Conservation (phyloP, 345 rosid genomes). For the Eucalyptus polyanthemos region DNA sequence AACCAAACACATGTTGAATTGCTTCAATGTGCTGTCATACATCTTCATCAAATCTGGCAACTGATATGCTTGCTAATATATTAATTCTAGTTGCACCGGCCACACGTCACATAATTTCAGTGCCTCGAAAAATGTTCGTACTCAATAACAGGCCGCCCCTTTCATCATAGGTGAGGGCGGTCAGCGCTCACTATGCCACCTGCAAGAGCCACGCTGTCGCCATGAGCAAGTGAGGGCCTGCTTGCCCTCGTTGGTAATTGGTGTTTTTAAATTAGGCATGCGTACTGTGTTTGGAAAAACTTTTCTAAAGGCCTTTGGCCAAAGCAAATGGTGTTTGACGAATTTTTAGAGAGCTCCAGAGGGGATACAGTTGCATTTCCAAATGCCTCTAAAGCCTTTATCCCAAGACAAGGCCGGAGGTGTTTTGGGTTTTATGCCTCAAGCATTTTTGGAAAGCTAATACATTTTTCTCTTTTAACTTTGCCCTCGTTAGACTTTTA, state of each 20-base stretch:
- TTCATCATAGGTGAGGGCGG: not conserved
- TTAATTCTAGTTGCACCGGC: not conserved
- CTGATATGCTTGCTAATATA: not conserved
- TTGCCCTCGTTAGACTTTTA: not conserved
- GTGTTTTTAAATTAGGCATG: not conserved
- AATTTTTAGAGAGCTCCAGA: not conserved
- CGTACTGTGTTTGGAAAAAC: not conserved
- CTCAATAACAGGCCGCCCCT: not conserved
- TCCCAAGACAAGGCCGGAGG: not conserved
- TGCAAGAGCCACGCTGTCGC: not conserved
- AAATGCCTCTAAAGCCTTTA: not conserved
- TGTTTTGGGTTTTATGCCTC: not conserved
- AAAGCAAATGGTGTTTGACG: not conserved
- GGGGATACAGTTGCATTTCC: not conserved
- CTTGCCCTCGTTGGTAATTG: not conserved
- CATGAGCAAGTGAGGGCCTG: not conserved
- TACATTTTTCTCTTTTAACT: not conserved
- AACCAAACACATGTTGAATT: not conserved
- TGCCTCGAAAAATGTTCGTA: not conserved
- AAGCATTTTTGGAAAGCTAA: not conserved
- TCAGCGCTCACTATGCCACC: not conserved
- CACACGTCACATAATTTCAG: not conserved
- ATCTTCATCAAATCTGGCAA: not conserved
- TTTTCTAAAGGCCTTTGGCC: not conserved
- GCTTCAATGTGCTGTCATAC: not conserved